phyloP scores from a whole-genome alignment of 768 basidiomycete genomes.

The Boletus eberwhitei region DNA sequence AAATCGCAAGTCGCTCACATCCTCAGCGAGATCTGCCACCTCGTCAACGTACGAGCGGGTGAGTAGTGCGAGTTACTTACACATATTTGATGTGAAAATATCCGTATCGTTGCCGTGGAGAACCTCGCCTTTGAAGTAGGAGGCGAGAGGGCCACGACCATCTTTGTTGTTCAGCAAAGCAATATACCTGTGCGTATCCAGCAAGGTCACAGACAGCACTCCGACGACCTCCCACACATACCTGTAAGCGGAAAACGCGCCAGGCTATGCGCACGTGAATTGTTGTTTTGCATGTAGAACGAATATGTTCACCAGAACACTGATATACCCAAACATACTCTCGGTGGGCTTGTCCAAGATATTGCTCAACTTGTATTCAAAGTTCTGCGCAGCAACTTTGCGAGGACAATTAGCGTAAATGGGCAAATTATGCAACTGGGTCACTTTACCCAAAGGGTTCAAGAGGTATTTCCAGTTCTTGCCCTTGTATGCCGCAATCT shows the following conservation, averaged over 20 bases:
- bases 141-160: slow-evolving; percentile 85
- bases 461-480: slow-evolving; percentile 76
- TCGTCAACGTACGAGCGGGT: slow-evolving; percentile 5
- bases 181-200: slow-evolving; percentile 53
- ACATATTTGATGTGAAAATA: slow-evolving; percentile 97
- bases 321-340: slow-evolving; percentile 92
- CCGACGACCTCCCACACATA: slow-evolving; percentile 16
- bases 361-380: slow-evolving; percentile 90
- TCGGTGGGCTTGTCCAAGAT: slow-evolving; percentile 91
- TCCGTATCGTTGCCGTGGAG: slow-evolving; percentile 81
- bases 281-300: not conserved
- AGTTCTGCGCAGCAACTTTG: slow-evolving; percentile 89
- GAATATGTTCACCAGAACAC: slow-evolving; percentile 63
- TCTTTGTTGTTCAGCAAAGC: slow-evolving; percentile 81
- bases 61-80: slow-evolving; percentile 39
- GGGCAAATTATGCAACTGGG: not conserved
- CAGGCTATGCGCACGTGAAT: slow-evolving; percentile 52
- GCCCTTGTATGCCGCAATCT: slow-evolving; percentile 91
- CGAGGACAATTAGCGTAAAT: not conserved
- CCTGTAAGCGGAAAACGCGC: slow-evolving; percentile 91
- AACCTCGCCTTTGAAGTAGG: slow-evolving; percentile 96
- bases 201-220: not conserved
- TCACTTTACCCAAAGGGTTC: slow-evolving; percentile 74
- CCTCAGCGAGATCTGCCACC: slow-evolving; percentile 79
- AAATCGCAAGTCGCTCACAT: slow-evolving; percentile 45